A percentile compares a stretch with the other conserved stretches of the same genome.
phyloP scores from a whole-genome alignment of 768 basidiomycete genomes.

The Suillus tomentosus region DNA sequence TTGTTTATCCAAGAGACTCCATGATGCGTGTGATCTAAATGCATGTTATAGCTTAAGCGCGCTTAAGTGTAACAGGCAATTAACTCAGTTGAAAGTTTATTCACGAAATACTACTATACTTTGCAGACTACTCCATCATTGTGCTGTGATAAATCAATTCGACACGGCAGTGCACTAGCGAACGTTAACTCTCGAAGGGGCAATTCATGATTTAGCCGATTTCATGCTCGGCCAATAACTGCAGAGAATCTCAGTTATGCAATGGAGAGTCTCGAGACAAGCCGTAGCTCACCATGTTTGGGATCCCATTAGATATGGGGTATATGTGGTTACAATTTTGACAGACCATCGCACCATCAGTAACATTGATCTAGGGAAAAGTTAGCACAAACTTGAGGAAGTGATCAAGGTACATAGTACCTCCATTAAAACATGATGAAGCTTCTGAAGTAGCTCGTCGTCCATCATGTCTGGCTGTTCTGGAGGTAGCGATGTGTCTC shows the following conservation, averaged over 20 bases:
- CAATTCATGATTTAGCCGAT: conserved; percentile 46
- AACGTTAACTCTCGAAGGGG: neutral
- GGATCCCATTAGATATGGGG: conserved; percentile 90
- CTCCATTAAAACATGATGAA: conserved; percentile 94
- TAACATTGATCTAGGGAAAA: conserved; percentile 80
- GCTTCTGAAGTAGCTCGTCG: conserved; percentile 76
- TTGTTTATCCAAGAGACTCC: neutral
- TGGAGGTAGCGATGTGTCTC: conserved; percentile 78
- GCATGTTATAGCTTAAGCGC: neutral
- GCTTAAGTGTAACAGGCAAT: neutral
- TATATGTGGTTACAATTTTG: conserved; percentile 90
- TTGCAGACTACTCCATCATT: too few relatives aligned
- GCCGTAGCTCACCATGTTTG: conserved; percentile 81
- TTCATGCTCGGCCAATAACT: conserved; percentile 94
- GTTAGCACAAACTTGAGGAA: conserved; percentile 1
- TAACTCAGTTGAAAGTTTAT: neutral
- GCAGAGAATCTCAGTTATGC: conserved; percentile 11
- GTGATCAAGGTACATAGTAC: conserved; percentile 40
- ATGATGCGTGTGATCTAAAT: neutral
- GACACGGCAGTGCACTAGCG: neutral
- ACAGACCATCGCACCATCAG: conserved; percentile 92
- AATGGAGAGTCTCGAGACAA: conserved; percentile 8
- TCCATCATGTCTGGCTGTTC: conserved; percentile 77
- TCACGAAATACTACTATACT: neutral
- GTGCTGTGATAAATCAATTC: too few relatives aligned